These are phyloP conservation scores for Thoreauomyces humboldtii DNA, from an alignment of 192 early-diverging fungal genomes.

Conservation along the genomic window DNA sequence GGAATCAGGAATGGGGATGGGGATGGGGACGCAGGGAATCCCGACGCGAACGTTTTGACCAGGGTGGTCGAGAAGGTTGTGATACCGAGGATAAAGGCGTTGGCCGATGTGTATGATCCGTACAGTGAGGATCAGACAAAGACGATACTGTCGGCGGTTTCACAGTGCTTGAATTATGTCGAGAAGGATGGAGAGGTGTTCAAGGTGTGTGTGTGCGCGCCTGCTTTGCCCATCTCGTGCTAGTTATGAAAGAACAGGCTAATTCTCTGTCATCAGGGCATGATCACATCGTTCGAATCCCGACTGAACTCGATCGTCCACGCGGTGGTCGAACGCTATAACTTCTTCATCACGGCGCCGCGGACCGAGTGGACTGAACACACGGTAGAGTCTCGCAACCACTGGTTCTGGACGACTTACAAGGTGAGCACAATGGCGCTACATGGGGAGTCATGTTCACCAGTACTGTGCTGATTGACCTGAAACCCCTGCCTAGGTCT, in stretches of 20 bases:
- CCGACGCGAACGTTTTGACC: conserved; percentile 16
- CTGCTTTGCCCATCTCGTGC: not conserved
- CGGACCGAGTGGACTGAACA: not conserved
- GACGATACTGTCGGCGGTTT: not conserved
- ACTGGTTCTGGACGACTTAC: conserved; percentile 14
- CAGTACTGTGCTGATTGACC: not conserved
- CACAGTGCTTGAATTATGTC: conserved; percentile 18
- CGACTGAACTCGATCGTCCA: not conserved
- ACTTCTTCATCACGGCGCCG: conserved; percentile 3
- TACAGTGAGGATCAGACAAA: conserved; percentile 15
- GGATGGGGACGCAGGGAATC: not conserved
- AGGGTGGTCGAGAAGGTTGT: conserved; percentile 31
- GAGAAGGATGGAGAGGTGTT: not conserved
- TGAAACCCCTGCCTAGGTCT: conserved; percentile 7
- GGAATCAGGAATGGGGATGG: too few species aligned
- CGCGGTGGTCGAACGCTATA: conserved; percentile 8
- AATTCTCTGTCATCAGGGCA: too few species aligned
- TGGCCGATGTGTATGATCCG: conserved; percentile 20
- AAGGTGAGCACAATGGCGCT: too few species aligned
- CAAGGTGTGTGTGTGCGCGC: not conserved
- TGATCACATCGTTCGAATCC: not conserved
- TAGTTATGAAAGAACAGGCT: too few species aligned
- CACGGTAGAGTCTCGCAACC: not conserved
- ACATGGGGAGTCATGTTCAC: too few species aligned
- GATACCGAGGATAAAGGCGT: conserved; percentile 22